Base-by-base conservation (phyloP, 2,329 filamentous ascomycete genomes). In the Microdochium paspali region DNA sequence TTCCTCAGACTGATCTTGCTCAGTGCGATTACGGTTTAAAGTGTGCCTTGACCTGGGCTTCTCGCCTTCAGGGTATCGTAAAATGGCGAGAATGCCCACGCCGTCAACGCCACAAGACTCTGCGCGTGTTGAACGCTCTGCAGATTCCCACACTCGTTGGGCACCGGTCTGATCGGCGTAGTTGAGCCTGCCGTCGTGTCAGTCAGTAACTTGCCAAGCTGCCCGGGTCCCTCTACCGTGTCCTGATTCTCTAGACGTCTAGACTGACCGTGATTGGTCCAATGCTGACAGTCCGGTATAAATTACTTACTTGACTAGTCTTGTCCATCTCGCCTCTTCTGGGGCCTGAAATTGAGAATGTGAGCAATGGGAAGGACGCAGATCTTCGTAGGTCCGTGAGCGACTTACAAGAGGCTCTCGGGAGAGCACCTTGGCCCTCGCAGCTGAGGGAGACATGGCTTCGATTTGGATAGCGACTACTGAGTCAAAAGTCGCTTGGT, bases 51-150 rank as follows among this genome's bases (percentile, higher is more conserved):
- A n/a, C n/a, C n/a, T 13, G 13, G 49, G 18, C 3, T 10, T 47
- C 40, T 46, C 66, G 75, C 76, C 1, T 66, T 65, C 26, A 9
- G 72, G 61, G 53, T 73, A 76, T 52, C 79, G 68, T 13, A 90
- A 68, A 52, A 89, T 77, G 39, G 84, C 85, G 15, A 87, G 72
- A 49, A 90, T 86, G 50, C 84, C 84, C 13, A 89, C 84, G 46
- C 82, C 84, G 56, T 90, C 85, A 46, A 88, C 81, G 28, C 79
- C 76, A 49, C 72, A 72, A 52, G 65, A 70, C 47, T 70, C 67
- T 12, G 84, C 82, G 3, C 84, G 77, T 0, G 84, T 88, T 25
- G 73, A 74, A n/a, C 85, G 78, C 63, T 87, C 81, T 15, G 82
- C 82, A 1, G 81, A 84, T 59, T 90, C 85, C 85, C 85, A 89